These are phyloP conservation scores for Astraeus odoratus DNA, from an alignment of 768 basidiomycete species.

Conservation along the genomic window DNA sequence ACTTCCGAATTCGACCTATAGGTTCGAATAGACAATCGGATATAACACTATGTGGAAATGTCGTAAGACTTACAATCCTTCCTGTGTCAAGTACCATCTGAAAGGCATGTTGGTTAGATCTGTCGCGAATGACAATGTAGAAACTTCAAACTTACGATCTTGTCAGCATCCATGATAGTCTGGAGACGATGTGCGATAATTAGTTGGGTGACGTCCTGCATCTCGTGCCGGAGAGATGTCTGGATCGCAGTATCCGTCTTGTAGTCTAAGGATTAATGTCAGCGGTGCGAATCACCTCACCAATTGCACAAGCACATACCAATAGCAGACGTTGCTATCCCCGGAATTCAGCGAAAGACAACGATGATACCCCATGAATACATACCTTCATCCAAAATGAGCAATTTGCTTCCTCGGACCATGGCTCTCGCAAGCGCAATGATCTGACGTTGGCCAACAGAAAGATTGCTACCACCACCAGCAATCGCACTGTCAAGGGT, in stretches of 20 bases:
- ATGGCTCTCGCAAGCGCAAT: slow-evolving; percentile 55
- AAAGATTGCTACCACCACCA: slow-evolving; percentile 40
- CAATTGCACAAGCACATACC: slow-evolving; percentile 25
- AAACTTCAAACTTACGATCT: slow-evolving; percentile 33
- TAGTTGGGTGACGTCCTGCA: slow-evolving; percentile 42
- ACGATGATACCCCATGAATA: neutral
- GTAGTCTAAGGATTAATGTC: slow-evolving; percentile 48
- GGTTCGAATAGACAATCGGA: slow-evolving; percentile 10
- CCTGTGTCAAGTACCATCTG: slow-evolving; percentile 41
- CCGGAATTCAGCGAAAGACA: neutral
- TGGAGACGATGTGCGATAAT: slow-evolving; percentile 54
- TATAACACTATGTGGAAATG: neutral
- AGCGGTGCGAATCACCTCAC: no score
- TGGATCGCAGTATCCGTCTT: slow-evolving; percentile 54
- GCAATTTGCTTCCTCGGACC: slow-evolving; percentile 47
- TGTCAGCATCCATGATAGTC: slow-evolving; percentile 58
- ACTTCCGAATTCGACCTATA: slow-evolving; percentile 43
- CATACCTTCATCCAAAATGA: slow-evolving; percentile 51
- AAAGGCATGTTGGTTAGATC: neutral
- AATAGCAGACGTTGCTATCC: slow-evolving; percentile 39
- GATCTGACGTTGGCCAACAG: slow-evolving; percentile 56
- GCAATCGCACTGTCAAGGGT: slow-evolving; percentile 41
- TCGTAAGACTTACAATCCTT: slow-evolving; percentile 26
- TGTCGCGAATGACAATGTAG: slow-evolving; percentile 3
- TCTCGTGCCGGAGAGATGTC: slow-evolving; percentile 41